Base-by-base conservation (phyloP, 2,329 filamentous ascomycete genomes). In the Fusarium pseudograminearum region DNA sequence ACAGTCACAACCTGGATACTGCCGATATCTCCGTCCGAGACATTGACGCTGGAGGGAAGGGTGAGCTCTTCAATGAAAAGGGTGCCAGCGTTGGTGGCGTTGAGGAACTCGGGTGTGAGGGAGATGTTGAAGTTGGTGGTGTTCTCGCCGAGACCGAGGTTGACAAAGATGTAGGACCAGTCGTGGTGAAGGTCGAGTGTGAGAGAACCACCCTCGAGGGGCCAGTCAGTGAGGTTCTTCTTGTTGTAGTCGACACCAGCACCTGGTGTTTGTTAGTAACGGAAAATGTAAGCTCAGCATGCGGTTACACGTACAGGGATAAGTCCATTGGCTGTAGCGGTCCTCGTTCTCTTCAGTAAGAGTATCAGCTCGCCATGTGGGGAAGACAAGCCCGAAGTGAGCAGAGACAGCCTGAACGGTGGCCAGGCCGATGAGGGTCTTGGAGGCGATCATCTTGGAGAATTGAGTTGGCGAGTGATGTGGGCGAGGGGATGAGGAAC, bases 1-100 rank as follows among this genome's bases (percentile, higher is more conserved):
- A 88, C 82, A 6, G 88, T 90, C 36, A 93, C 85, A 53, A 94
- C 87, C 80, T 93, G 91, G 57, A 94, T 81, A 33, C 87, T 90
- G 16, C 86, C 91, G 48, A 86, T 83, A 69, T 86, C 84, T 42
- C 91, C 91, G 38, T 91, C 88, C 26, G 76, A 77, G 38, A 90
- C 78, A 50, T 83, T 82, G 26, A 87, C 58, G 11, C 36, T 38
- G 20, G 67, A 68, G 8, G 89, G 88, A 6, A 91, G 78, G 31
- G 79, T 76, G 16, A 94, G 80, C 65, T 83, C 78, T 11, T 88
- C 86, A 15, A 93, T 73, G 79, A 91, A 94, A 74, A 93, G 89
- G 47, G 85, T 83, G 47, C 91, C 90, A 20, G 86, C 80, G 79
- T 75, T 91, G 78, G 80, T 89, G 75, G 78, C 87, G 81, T 83